These are phyloP conservation scores for Sclerotinia nivalis DNA, from an alignment of 2,329 filamentous ascomycete genomes.

Conservation along the genomic window DNA sequence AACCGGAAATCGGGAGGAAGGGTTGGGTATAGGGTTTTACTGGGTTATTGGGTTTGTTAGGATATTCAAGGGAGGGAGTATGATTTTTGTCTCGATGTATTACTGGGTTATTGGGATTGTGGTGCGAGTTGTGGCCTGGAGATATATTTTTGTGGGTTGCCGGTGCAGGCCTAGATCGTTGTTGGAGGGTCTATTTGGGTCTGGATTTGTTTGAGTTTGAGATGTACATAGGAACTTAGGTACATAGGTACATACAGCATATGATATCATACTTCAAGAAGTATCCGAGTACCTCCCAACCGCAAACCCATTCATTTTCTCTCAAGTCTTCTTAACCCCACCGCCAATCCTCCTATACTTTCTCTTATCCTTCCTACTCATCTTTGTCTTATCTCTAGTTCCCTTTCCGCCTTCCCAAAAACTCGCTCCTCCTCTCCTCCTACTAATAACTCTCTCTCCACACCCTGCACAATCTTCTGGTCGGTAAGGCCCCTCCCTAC, in stretches of 20 bases:
- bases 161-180: background rate
- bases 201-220: background rate
- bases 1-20: background rate
- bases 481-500: conserved; percentile 76
- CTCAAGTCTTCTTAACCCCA: conserved; percentile 24
- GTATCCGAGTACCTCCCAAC: background rate
- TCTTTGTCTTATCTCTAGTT: conserved; percentile 68
- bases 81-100: too few species aligned
- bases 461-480: conserved; percentile 76
- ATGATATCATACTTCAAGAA: background rate
- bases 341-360: conserved; percentile 65
- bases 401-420: conserved; percentile 90
- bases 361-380: conserved; percentile 75
- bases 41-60: background rate
- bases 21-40: too few species aligned
- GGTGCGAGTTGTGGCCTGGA: background rate
- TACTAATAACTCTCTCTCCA: conserved; percentile 66
- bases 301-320: background rate
- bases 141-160: too few species aligned
- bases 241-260: background rate
- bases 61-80: too few species aligned
- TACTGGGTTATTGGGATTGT: background rate
- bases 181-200: background rate
- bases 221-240: background rate
- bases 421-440: conserved; percentile 58